Conservation (phyloP, 768 basidiomycete species). For the Lactarius sp. region DNA sequence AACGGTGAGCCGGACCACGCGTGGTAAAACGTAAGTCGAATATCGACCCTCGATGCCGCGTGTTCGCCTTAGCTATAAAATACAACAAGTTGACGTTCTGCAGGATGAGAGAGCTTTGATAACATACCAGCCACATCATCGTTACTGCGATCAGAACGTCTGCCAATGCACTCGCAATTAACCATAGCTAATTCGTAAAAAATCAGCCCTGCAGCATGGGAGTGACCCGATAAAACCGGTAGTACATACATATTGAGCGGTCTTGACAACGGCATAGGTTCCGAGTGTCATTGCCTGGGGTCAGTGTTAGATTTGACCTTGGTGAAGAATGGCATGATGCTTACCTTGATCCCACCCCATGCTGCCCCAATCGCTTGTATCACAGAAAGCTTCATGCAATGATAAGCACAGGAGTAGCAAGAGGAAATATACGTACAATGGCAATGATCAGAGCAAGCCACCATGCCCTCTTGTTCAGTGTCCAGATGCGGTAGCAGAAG, state of each 20-base stretch:
- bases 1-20: too few relatives aligned
- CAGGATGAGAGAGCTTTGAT: too few relatives aligned
- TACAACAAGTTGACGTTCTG: too few relatives aligned
- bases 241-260: constrained; percentile 4
- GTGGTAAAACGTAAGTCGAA: too few relatives aligned
- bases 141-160: constrained; percentile 16
- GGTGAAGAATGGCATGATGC: not conserved
- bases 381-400: not conserved
- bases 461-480: not conserved
- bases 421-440: not conserved
- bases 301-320: not conserved
- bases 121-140: constrained; percentile 15
- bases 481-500: constrained; percentile 13
- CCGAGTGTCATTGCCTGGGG: not conserved
- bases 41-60: too few relatives aligned
- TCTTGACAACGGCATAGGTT: not conserved
- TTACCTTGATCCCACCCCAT: constrained; percentile 17
- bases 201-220: not conserved
- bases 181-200: constrained; percentile 4
- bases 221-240: not conserved
- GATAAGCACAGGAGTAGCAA: not conserved
- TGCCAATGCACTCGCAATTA: constrained; percentile 6
- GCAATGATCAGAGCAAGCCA: not conserved
- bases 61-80: too few relatives aligned
- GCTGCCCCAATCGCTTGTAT: not conserved